A percentile compares a stretch with the other conserved stretches of the same genome.
phyloP scores from a whole-genome alignment of 805 yeast genomes.

The Ogataea methanolica region DNA sequence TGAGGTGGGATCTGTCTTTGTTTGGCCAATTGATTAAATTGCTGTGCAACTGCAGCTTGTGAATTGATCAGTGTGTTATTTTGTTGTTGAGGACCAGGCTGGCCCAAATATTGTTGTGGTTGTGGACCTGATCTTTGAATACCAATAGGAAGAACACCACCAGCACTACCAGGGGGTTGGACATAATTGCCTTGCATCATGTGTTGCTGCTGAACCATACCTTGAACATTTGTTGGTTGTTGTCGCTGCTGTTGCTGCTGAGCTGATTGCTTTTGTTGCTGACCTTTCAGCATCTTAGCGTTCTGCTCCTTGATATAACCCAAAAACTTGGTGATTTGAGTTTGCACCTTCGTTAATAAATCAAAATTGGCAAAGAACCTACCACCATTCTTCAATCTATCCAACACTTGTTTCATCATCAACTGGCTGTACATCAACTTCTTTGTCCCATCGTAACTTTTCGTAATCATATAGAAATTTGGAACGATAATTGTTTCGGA shows the following conservation, averaged over 20 bases:
- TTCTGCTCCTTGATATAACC: conserved; percentile 63
- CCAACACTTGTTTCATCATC: conserved; percentile 73
- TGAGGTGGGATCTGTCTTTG: conserved; percentile 15
- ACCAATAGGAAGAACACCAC: background rate
- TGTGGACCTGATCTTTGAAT: conserved; percentile 9
- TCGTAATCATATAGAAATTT: conserved; percentile 70
- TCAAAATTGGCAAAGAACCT: conserved; percentile 70
- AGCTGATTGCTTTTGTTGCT: conserved; percentile 16
- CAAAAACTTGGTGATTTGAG: conserved; percentile 71
- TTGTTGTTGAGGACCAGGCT: conserved; percentile 3
- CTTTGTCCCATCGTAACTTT: conserved; percentile 70
- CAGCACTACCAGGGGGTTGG: background rate
- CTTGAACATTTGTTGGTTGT: conserved; percentile 12
- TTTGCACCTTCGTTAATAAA: conserved; percentile 61
- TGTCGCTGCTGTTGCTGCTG: conserved; percentile 28
- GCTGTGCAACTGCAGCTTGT: conserved; percentile 18
- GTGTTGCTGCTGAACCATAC: conserved; percentile 16
- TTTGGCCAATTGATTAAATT: conserved; percentile 22
- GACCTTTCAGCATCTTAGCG: conserved; percentile 23
- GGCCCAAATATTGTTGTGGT: conserved; percentile 7
- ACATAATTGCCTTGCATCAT: conserved; percentile 12
- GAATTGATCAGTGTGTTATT: conserved; percentile 6
- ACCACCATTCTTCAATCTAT: conserved; percentile 45
- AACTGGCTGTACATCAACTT: conserved; percentile 73
- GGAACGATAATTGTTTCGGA: conserved; percentile 71